These are phyloP conservation scores for Trypanosoma cruzi DNA, from an alignment of 208 protist species.

Conservation along the genomic window DNA sequence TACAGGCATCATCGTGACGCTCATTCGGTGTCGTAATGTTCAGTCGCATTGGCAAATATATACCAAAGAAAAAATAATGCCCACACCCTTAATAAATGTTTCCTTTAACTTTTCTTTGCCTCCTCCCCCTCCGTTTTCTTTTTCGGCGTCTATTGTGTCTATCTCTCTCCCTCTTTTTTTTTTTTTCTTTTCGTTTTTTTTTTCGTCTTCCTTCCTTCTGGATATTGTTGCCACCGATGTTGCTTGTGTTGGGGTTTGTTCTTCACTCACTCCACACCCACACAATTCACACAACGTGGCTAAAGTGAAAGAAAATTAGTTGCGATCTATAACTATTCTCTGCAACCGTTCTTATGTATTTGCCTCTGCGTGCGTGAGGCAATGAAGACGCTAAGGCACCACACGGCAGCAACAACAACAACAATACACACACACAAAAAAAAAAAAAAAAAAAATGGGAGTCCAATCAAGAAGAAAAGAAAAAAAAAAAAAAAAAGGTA, in stretches of 20 bases:
- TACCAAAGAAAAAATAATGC: constrained; percentile 21
- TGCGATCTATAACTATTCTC: not conserved
- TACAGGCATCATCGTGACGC: constrained; percentile 88
- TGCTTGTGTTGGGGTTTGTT: not conserved
- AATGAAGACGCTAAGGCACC: not conserved
- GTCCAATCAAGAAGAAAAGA: not conserved
- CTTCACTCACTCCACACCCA: not conserved
- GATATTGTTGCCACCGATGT: not conserved
- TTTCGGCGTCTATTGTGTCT: not conserved
- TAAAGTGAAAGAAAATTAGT: not conserved
- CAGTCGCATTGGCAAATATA: constrained; percentile 59
- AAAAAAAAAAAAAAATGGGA: not conserved
- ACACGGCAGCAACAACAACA: too few species aligned
- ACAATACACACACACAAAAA: too few species aligned
- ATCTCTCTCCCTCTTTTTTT: constrained; percentile 1
- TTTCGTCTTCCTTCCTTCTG: too few species aligned
- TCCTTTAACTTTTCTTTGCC: constrained; percentile 23
- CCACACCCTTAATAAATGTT: not conserved
- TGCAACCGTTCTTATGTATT: not conserved
- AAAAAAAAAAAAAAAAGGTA: not conserved
- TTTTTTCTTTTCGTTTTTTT: not conserved
- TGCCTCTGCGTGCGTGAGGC: not conserved
- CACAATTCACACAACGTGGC: not conserved
- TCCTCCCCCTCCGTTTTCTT: not conserved
- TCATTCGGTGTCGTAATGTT: constrained; percentile 81